Conservation (phyloP, 2,329 filamentous ascomycete species). For the Penicillium occitanis region DNA sequence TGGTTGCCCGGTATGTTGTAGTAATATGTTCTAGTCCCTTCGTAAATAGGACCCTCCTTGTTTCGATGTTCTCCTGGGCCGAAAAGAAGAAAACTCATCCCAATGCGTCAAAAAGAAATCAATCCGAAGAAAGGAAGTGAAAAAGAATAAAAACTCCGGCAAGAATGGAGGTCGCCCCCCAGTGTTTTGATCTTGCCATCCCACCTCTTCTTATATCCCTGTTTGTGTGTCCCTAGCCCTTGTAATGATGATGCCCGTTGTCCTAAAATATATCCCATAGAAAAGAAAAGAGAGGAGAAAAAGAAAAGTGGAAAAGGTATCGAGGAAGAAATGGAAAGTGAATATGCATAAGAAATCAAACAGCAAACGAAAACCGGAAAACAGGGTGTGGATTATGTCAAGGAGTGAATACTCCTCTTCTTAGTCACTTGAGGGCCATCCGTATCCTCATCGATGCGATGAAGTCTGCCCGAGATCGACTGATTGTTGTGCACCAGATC, state of each 20-base stretch:
- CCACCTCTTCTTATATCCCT: slow-evolving; percentile 16
- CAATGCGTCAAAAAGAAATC: slow-evolving; percentile 1
- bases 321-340: slow-evolving; percentile 25
- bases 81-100: slow-evolving; percentile 7
- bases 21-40: not conserved
- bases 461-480: slow-evolving; percentile 45
- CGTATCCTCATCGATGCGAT: slow-evolving; percentile 45
- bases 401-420: slow-evolving; percentile 49
- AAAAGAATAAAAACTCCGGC: slow-evolving; percentile 17
- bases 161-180: slow-evolving; percentile 21
- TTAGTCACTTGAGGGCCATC: slow-evolving; percentile 44
- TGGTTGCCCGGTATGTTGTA: slow-evolving; percentile 16
- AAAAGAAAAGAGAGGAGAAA: not conserved
- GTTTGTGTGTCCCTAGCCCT: slow-evolving; percentile 7
- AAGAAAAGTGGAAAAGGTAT: slow-evolving; percentile 21
- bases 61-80: not conserved
- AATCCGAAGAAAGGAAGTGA: slow-evolving; percentile 13
- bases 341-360: slow-evolving; percentile 22
- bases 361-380: slow-evolving; percentile 21
- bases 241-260: slow-evolving; percentile 5
- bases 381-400: slow-evolving; percentile 31
- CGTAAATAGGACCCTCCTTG: not conserved
- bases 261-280: slow-evolving; percentile 4
- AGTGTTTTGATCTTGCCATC: slow-evolving; percentile 13
- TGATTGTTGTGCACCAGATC: slow-evolving; percentile 60